A percentile compares a stretch with the other conserved stretches of the same genome.
Conservation (phyloP, 2,329 filamentous ascomycete genomes). For the Bipolaris oryzae region DNA sequence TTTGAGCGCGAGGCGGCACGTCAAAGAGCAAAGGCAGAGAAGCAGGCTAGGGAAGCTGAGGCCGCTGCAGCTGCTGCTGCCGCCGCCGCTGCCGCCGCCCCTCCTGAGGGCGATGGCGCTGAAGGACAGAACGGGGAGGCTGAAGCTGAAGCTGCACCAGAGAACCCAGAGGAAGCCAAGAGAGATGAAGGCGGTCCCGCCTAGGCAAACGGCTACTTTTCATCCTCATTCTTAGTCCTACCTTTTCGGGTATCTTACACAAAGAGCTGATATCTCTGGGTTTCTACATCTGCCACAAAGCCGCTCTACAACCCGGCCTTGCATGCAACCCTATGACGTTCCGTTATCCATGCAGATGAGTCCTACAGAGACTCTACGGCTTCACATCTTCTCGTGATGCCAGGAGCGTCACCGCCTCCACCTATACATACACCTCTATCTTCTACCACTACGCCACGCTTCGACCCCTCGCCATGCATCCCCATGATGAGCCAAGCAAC, state of each 20-base stretch:
- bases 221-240: conserved; percentile 18
- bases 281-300: conserved; percentile 27
- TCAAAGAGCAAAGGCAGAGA: conserved; percentile 53
- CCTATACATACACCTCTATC: background rate
- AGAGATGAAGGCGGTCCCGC: conserved; percentile 47
- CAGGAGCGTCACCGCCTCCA: background rate
- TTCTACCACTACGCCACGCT: background rate
- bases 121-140: conserved; percentile 34
- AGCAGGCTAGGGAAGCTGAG: conserved; percentile 44
- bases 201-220: conserved; percentile 29
- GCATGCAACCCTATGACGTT: conserved; percentile 35
- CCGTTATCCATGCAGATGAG: conserved; percentile 23
- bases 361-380: conserved; percentile 8
- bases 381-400: conserved; percentile 9
- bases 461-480: background rate
- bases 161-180: conserved; percentile 35
- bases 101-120: conserved; percentile 29
- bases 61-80: conserved; percentile 40
- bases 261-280: conserved; percentile 31
- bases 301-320: conserved; percentile 33
- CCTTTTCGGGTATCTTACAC: conserved; percentile 2
- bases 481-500: conserved; percentile 21
- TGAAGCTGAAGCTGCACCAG: conserved; percentile 21
- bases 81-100: conserved; percentile 13
- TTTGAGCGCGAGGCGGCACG: conserved; percentile 60